Conservation (phyloP, 441 rosid genomes). For the Erodium trifolium region DNA sequence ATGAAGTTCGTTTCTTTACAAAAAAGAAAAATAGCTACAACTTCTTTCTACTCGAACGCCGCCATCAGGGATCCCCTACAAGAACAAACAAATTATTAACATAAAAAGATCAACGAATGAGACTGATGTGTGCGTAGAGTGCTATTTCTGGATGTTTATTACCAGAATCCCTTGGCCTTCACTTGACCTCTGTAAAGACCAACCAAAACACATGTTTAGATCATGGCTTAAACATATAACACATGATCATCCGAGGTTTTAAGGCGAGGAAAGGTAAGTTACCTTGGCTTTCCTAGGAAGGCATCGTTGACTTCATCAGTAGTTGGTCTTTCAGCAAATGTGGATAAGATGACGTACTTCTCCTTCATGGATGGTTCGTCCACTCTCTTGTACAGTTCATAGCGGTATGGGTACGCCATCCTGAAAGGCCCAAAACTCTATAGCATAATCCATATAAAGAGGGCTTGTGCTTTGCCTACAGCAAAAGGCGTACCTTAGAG, state of each 20-base stretch:
- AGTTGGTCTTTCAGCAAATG: slow-evolving; percentile 53
- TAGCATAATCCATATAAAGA: not conserved
- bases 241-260: no score
- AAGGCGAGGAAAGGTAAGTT: not conserved
- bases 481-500: slow-evolving; percentile 49
- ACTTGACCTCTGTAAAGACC: slow-evolving; percentile 41
- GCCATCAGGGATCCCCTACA: not conserved
- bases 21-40: not conserved
- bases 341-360: slow-evolving; percentile 50
- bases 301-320: slow-evolving; percentile 68
- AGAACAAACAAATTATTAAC: not conserved
- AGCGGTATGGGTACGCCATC: slow-evolving; percentile 58
- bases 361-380: slow-evolving; percentile 51
- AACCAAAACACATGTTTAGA: slow-evolving; percentile 2
- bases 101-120: not conserved
- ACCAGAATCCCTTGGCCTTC: slow-evolving; percentile 81
- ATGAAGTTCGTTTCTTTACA: no score
- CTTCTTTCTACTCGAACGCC: not conserved
- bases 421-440: slow-evolving; percentile 27
- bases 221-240: not conserved
- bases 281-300: slow-evolving; percentile 64
- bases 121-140: not conserved
- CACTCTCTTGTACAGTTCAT: slow-evolving; percentile 74
- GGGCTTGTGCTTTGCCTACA: no score
- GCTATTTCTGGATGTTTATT: slow-evolving; percentile 13